Percentiles rank a stretch among this genome's conserved stretches.
phyloP scores from a whole-genome alignment of 2,329 filamentous ascomycete genomes.

The Kalmusia sp. region DNA sequence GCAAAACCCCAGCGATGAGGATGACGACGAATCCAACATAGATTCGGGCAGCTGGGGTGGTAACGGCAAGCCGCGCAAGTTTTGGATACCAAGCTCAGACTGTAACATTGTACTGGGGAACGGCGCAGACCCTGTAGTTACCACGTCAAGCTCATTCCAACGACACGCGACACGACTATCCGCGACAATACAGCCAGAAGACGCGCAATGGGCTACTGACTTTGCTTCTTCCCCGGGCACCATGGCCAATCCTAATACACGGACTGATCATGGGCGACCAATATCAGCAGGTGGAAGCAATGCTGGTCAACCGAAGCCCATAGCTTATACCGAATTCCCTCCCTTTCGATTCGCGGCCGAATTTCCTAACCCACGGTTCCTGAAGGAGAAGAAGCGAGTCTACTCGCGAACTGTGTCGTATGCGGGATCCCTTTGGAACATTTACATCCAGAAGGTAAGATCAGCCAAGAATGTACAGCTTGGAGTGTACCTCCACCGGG shows the following conservation, averaged over 20 bases:
- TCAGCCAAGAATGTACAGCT: constrained; percentile 63
- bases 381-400: constrained; percentile 66
- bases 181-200: constrained; percentile 60
- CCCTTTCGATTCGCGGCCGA: constrained; percentile 66
- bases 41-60: constrained; percentile 61
- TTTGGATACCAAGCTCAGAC: constrained; percentile 64
- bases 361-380: constrained; percentile 61
- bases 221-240: constrained; percentile 58
- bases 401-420: constrained; percentile 67
- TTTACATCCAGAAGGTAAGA: constrained; percentile 67
- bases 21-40: constrained; percentile 41
- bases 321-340: constrained; percentile 61
- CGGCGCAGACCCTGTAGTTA: constrained; percentile 59
- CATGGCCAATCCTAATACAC: constrained; percentile 42
- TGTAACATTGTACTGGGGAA: constrained; percentile 65
- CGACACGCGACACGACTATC: constrained; percentile 57
- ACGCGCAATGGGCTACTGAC: constrained; percentile 63
- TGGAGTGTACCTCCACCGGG: constrained; percentile 66
- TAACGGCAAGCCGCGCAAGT: constrained; percentile 62
- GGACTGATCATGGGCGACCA: constrained; percentile 37
- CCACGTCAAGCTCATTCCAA: constrained; percentile 54
- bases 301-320: constrained; percentile 46
- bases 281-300: constrained; percentile 45
- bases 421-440: constrained; percentile 65
- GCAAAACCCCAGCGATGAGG: constrained; percentile 11